phyloP scores from a whole-genome alignment of 2,329 filamentous ascomycete species.

The Malbranchea zuffiana region DNA sequence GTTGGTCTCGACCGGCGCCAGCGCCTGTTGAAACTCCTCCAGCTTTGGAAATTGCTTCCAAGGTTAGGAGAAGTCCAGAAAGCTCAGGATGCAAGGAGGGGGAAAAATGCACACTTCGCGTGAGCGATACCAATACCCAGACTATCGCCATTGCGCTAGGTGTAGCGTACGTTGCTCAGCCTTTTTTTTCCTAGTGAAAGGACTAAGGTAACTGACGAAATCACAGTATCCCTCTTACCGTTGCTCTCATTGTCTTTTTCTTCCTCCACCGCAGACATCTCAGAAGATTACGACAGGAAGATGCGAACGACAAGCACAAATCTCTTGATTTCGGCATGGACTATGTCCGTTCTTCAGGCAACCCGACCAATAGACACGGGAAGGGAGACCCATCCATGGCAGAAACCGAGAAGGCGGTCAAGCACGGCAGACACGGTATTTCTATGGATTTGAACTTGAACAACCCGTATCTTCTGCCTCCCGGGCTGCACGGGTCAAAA shows the following conservation, averaged over 20 bases:
- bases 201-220: not conserved
- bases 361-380: slow-evolving; percentile 35
- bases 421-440: slow-evolving; percentile 38
- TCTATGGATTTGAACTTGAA: slow-evolving; percentile 59
- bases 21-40: too few species aligned
- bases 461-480: slow-evolving; percentile 89
- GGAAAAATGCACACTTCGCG: slow-evolving; percentile 51
- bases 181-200: slow-evolving; percentile 1
- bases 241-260: slow-evolving; percentile 56
- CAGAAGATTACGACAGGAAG: slow-evolving; percentile 61
- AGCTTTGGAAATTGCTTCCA: too few species aligned
- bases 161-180: slow-evolving; percentile 51
- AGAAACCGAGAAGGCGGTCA: slow-evolving; percentile 23
- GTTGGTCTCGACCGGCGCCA: too few species aligned
- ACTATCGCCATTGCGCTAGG: slow-evolving; percentile 58
- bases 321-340: slow-evolving; percentile 88
- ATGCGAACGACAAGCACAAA: slow-evolving; percentile 74
- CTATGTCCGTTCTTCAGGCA: slow-evolving; percentile 26
- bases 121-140: slow-evolving; percentile 42
- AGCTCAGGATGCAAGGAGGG: too few species aligned
- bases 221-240: slow-evolving; percentile 61
- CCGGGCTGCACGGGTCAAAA: slow-evolving; percentile 62
- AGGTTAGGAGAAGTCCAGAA: too few species aligned
- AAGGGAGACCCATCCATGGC: slow-evolving; percentile 25
- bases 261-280: slow-evolving; percentile 71